Evolutionary conservation across 169 alveolate genomes (phyloP).

Genomic region (Cryptosporidium ubiquitum): DNA sequence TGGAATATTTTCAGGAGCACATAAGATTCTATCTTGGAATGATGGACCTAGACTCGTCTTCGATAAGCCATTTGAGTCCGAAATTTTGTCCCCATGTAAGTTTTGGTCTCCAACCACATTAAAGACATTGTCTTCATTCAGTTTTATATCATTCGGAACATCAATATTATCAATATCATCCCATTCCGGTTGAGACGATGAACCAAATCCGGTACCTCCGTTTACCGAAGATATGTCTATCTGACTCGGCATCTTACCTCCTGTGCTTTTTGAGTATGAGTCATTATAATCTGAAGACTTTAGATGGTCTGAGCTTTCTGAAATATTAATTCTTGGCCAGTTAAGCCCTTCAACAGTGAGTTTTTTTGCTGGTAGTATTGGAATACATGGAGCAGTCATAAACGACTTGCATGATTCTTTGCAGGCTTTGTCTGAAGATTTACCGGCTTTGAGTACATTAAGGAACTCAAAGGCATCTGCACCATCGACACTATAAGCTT

Average conservation of each 20-base stretch:
- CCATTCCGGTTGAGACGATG: conserved; percentile 39
- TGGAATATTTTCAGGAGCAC: conserved; percentile 32
- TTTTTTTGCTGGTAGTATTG: conserved; percentile 41
- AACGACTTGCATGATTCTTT: background rate
- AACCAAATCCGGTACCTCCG: background rate
- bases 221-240: background rate
- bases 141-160: conserved; percentile 42
- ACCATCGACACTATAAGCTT: conserved; percentile 58
- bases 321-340: conserved; percentile 42
- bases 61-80: background rate
- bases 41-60: conserved; percentile 1
- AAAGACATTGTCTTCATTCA: background rate
- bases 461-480: conserved; percentile 60
- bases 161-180: conserved; percentile 67
- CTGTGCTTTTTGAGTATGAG: background rate
- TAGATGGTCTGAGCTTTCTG: background rate
- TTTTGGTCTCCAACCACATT: background rate
- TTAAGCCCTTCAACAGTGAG: conserved; percentile 28
- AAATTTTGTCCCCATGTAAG: background rate
- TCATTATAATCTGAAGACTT: background rate
- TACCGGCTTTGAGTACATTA: background rate
- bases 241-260: background rate
- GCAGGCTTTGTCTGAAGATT: background rate
- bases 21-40: conserved; percentile 34
- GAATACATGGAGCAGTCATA: conserved; percentile 56